Percentiles rank a stretch among this genome's conserved stretches.
These are phyloP conservation scores for Jackrogersella multiformis DNA, from an alignment of 495 filamentous ascomycete genomes.

Conservation along the genomic window DNA sequence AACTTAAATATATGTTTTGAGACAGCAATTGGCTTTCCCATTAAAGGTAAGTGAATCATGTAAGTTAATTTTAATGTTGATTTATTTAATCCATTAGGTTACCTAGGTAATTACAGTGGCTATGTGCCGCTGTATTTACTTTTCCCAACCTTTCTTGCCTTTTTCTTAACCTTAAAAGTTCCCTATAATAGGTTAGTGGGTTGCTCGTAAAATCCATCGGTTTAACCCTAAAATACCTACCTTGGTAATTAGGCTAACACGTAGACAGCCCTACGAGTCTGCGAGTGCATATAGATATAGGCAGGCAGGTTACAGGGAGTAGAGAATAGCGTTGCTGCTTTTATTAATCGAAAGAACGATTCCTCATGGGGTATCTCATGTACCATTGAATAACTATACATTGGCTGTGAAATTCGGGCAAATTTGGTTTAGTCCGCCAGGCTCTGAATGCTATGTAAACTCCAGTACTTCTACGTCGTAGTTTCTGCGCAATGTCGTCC, in stretches of 20 bases:
- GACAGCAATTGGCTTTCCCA: background rate
- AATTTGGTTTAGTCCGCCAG: slow-evolving; percentile 26
- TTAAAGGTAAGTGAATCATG: background rate
- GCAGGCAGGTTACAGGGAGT: background rate
- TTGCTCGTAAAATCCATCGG: slow-evolving; percentile 29
- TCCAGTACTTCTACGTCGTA: background rate
- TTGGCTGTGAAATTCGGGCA: slow-evolving; percentile 24
- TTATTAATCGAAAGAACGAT: slow-evolving; percentile 16
- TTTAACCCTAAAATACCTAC: background rate
- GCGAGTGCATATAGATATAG: too few species aligned
- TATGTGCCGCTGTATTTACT: slow-evolving; percentile 1
- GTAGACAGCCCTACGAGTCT: slow-evolving; percentile 40
- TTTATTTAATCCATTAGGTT: background rate
- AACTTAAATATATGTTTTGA: background rate
- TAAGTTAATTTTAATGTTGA: background rate
- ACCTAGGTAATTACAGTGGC: background rate
- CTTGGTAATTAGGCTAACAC: slow-evolving; percentile 19
- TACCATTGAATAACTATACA: background rate
- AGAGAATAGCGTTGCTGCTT: slow-evolving; percentile 30
- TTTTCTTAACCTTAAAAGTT: background rate
- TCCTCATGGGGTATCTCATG: background rate
- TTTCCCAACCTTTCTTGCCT: background rate
- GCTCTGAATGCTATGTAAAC: background rate
- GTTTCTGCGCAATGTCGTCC: slow-evolving; percentile 1
- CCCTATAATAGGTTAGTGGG: slow-evolving; percentile 2